Base-by-base conservation (phyloP, 2,329 filamentous ascomycete species). In the Ophiostoma perfectum region DNA sequence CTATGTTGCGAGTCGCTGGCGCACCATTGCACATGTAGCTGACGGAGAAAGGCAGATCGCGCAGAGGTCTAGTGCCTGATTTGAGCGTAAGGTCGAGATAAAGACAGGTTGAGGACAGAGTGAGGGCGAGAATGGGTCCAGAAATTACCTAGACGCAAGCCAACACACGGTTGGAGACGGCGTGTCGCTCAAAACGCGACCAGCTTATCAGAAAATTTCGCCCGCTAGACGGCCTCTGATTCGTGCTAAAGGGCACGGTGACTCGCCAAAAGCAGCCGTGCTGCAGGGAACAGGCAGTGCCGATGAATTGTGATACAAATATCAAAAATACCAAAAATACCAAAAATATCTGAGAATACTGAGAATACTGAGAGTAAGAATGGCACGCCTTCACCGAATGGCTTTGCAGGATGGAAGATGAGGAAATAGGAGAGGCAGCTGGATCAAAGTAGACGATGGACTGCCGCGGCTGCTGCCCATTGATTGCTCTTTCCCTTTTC, bases 141-240 rank as follows among this genome's bases (percentile, higher is more conserved):
- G 58, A 16, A 62, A 49, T 16, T 55, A 63, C 27, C 52, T 62
- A 52, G 52, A 39, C 41, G n/a, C 60, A 42, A 39, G 64, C 38
- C 64, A 52, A 66, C 27, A 41, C 64, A 64, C 58, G 67, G 58
- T 49, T 58, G 55, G 52, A 60, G 64, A 66, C 36, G 64, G 67
- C 64, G 64, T 66, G 64, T 64, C 42, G 47, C 63, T 68, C 52
- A 66, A 65, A 60, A 66, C 68, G 68, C 65, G 68, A 63, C 42
- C 42, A 52, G 66, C 42, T 63, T 67, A 63, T 63, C 63, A 67
- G 41, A 67, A 27, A 65, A 67, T 67, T 67, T 67, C 52, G 63
- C 36, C 68, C 62, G 38, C 45, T 44, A 65, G 55, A 66, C 42
- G 18, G 62, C 39, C 63, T 41, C 66, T 60, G 55, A 58, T 65